Conservation (phyloP, 352 stramenopile genomes). For the Phytophthora idaei region DNA sequence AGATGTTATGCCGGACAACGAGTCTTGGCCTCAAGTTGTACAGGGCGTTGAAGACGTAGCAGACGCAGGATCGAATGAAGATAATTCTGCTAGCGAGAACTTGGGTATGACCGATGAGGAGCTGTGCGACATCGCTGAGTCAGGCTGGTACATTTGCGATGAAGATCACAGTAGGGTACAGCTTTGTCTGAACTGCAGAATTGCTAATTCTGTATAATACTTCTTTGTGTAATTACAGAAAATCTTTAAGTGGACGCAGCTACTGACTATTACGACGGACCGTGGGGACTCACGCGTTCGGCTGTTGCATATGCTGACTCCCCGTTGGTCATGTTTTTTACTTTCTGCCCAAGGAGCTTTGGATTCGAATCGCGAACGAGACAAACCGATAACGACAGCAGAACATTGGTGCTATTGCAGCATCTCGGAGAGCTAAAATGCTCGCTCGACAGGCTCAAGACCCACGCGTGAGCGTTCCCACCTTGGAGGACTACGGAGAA, state of each 20-base stretch:
- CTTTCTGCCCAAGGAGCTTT: constrained; percentile 7
- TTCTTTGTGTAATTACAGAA: neutral
- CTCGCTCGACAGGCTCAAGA: no score
- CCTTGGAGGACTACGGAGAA: no score
- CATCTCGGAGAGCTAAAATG: no score
- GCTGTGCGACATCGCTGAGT: no score
- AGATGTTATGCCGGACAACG: neutral
- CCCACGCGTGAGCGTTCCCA: no score
- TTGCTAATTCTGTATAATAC: neutral
- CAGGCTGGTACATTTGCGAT: no score
- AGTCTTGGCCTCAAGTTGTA: neutral
- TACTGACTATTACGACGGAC: neutral
- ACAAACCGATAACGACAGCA: neutral
- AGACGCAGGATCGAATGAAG: no score
- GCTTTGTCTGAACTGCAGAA: no score
- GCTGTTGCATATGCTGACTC: constrained; percentile 18
- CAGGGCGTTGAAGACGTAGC: no score
- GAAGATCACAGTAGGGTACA: no score
- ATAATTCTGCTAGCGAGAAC: no score
- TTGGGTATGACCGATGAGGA: no score
- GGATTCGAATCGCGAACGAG: constrained; percentile 11
- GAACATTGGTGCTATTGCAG: neutral
- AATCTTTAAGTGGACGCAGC: neutral
- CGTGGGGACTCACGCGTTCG: constrained; percentile 16
- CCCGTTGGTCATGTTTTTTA: constrained; percentile 22